Conservation (phyloP, 768 basidiomycete species). For the Cystobasidiopsis lactophilus region DNA sequence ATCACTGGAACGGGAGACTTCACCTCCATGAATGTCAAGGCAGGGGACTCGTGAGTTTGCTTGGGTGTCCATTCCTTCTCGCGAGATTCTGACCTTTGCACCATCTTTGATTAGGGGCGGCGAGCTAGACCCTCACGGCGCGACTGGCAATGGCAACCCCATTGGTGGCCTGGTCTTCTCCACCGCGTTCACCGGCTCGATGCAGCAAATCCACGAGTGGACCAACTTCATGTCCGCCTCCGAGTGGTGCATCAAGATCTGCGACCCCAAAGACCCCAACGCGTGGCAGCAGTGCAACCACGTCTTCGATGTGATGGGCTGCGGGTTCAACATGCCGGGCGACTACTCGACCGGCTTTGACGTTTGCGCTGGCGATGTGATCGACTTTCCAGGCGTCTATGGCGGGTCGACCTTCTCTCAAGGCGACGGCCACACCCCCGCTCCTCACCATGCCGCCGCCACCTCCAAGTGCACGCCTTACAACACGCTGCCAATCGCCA, state of each 20-base stretch:
- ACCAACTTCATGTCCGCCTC: constrained; percentile 19
- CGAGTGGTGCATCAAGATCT: not conserved
- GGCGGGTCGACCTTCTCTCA: not conserved
- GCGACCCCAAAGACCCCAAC: not conserved
- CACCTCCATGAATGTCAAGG: constrained; percentile 42
- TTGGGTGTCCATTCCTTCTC: too few species aligned
- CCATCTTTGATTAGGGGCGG: too few species aligned
- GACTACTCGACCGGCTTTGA: constrained; percentile 30
- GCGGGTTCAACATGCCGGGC: constrained; percentile 26
- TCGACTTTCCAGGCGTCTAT: constrained; percentile 6
- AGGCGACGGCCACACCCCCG: constrained; percentile 23
- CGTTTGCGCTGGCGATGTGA: constrained; percentile 13
- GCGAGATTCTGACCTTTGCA: too few species aligned
- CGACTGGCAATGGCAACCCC: constrained; percentile 27
- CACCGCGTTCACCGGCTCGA: constrained; percentile 29
- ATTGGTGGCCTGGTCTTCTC: constrained; percentile 54
- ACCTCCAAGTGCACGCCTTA: constrained; percentile 39
- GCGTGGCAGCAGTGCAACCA: not conserved
- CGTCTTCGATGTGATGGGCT: not conserved
- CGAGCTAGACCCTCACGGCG: constrained; percentile 31
- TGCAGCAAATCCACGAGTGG: constrained; percentile 49
- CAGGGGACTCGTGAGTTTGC: too few species aligned
- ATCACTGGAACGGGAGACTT: constrained; percentile 31
- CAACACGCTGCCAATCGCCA: constrained; percentile 36
- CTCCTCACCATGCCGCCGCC: constrained; percentile 31